Percentiles rank a stretch among this genome's conserved stretches.
Evolutionary conservation across 306 rosid species (phyloP).

Genomic region (Fragaria ananassa): DNA sequence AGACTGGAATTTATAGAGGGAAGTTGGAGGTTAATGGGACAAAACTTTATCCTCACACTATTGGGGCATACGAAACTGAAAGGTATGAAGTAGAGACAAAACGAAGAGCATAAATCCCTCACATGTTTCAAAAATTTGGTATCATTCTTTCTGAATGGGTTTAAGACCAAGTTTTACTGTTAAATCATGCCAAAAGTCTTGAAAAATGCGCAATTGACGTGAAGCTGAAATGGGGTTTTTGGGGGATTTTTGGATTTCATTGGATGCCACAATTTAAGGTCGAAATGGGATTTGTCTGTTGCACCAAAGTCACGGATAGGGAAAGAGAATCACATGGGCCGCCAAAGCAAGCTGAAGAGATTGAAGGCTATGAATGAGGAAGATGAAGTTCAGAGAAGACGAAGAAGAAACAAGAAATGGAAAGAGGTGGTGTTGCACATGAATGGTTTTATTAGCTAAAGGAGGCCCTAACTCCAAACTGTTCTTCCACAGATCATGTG

Average conservation of each 20-base stretch:
- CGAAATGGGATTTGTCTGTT: slow-evolving; percentile 31
- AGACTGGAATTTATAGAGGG: slow-evolving; percentile 35
- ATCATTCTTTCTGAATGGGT: background rate
- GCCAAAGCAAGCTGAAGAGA: background rate
- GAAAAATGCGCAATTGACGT: slow-evolving; percentile 34
- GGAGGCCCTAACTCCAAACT: slow-evolving; percentile 13
- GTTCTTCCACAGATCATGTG: slow-evolving; percentile 36
- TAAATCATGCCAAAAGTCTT: slow-evolving; percentile 13
- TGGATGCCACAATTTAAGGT: slow-evolving; percentile 40
- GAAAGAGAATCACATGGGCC: slow-evolving; percentile 45
- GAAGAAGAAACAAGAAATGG: background rate
- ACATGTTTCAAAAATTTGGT: background rate
- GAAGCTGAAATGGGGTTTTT: slow-evolving; percentile 10
- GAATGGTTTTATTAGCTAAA: slow-evolving; percentile 30
- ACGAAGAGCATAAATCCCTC: slow-evolving; percentile 5
- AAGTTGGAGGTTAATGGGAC: slow-evolving; percentile 33
- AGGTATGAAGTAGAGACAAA: background rate
- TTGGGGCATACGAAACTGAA: slow-evolving; percentile 10
- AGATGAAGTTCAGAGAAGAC: background rate
- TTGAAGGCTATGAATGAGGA: slow-evolving; percentile 8
- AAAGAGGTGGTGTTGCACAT: slow-evolving; percentile 11
- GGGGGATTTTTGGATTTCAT: slow-evolving; percentile 11
- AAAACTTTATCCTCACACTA: slow-evolving; percentile 12
- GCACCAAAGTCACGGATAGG: slow-evolving; percentile 50
- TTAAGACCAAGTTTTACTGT: slow-evolving; percentile 1